Conservation (phyloP, 148 eudicot genomes). For the Dianthus caryophyllus region DNA sequence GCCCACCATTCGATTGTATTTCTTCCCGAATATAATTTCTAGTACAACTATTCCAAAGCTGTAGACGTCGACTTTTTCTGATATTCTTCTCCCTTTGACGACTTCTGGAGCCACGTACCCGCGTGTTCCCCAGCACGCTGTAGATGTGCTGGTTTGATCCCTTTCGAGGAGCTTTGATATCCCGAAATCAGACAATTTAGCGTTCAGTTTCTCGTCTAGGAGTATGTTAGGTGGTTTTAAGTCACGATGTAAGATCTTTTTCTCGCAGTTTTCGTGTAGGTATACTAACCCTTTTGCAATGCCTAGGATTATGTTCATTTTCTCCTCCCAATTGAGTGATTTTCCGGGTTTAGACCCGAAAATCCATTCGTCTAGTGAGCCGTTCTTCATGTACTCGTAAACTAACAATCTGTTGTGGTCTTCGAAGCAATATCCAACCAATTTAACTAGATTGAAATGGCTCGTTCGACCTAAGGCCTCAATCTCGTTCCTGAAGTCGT, state of each 20-base stretch:
- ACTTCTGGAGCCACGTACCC: conserved; percentile 18
- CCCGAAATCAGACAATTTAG: conserved; percentile 18
- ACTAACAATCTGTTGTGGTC: conserved; percentile 6
- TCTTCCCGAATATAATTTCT: conserved; percentile 21
- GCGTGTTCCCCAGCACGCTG: conserved; percentile 1
- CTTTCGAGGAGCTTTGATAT: conserved; percentile 15
- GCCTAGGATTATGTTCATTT: conserved; percentile 12
- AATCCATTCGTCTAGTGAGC: conserved; percentile 17
- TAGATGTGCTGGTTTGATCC: conserved; percentile 10
- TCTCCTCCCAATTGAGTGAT: background rate
- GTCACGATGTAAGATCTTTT: conserved; percentile 13
- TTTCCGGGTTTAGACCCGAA: background rate
- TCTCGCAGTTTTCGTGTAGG: conserved; percentile 9
- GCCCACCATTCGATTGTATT: too few relatives aligned
- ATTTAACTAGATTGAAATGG: conserved; percentile 13
- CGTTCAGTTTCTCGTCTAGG: conserved; percentile 10
- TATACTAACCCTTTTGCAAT: conserved; percentile 15
- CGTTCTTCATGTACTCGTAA: conserved; percentile 14
- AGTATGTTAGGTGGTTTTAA: conserved; percentile 10
- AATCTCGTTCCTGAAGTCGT: conserved; percentile 13
- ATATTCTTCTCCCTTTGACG: background rate
- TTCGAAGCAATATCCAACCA: conserved; percentile 8
- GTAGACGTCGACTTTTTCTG: conserved; percentile 18
- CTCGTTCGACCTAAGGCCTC: conserved; percentile 1
- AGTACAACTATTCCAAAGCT: conserved; percentile 21